These are phyloP conservation scores for Diaporthe vexans DNA, from an alignment of 2,329 filamentous ascomycete genomes.

Conservation along the genomic window DNA sequence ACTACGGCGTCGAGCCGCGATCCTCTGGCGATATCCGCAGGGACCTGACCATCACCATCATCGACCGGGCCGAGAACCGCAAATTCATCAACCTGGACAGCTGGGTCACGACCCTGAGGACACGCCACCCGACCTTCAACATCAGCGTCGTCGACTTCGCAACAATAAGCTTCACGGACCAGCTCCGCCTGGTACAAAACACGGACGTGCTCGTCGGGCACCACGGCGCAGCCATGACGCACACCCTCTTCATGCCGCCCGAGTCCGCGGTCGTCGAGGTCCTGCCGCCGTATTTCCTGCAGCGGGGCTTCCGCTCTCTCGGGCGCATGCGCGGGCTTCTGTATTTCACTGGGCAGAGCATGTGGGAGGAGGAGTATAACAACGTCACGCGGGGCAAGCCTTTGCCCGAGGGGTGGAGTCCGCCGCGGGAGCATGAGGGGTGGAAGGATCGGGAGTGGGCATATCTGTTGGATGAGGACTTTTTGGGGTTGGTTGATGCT, in stretches of 20 bases:
- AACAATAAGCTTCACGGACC: constrained; percentile 38
- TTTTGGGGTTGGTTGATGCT: constrained; percentile 41
- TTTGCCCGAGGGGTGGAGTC: constrained; percentile 28
- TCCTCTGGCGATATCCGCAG: not conserved
- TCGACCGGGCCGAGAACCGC: not conserved
- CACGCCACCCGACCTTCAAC: not conserved
- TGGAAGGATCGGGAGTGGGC: constrained; percentile 43
- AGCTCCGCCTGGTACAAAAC: constrained; percentile 41
- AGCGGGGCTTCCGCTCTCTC: constrained; percentile 36
- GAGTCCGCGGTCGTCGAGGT: constrained; percentile 43
- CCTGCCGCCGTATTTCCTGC: constrained; percentile 21
- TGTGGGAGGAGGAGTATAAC: constrained; percentile 36
- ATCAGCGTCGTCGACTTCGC: constrained; percentile 44
- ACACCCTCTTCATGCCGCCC: constrained; percentile 44
- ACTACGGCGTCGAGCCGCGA: not conserved
- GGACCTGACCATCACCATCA: not conserved
- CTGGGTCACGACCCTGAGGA: not conserved
- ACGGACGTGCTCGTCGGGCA: constrained; percentile 45
- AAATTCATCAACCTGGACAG: constrained; percentile 10
- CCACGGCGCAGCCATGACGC: constrained; percentile 46
- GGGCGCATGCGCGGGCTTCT: constrained; percentile 34
- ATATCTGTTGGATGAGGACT: constrained; percentile 43
- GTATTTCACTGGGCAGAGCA: constrained; percentile 24
- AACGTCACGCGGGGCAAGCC: constrained; percentile 16
- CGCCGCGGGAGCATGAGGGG: constrained; percentile 6